Evolutionary conservation across 2,329 filamentous ascomycete species (phyloP).

Genomic region (Tolypocladium tropicale): DNA sequence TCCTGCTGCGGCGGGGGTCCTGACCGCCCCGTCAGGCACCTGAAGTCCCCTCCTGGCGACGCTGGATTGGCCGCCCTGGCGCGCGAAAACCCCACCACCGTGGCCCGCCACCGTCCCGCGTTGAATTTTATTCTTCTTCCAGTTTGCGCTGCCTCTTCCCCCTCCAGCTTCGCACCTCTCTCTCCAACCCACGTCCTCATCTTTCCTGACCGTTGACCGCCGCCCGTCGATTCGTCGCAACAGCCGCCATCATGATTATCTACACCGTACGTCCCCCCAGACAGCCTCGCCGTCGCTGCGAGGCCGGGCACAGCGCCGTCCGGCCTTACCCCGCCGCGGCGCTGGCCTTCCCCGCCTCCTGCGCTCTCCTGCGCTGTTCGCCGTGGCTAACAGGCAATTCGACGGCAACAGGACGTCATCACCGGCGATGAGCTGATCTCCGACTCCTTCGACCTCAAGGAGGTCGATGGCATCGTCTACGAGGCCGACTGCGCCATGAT

Average conservation of each 20-base stretch:
- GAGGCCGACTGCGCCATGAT: conserved; percentile 92
- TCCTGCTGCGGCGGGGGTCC: background rate
- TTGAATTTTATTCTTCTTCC: background rate
- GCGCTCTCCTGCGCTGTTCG: background rate
- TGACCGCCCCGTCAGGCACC: no score
- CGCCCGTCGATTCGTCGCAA: conserved; percentile 1
- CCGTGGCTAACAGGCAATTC: conserved; percentile 13
- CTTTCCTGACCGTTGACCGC: conserved; percentile 4
- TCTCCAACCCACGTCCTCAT: conserved; percentile 6
- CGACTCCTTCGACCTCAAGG: conserved; percentile 80
- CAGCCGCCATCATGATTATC: conserved; percentile 59
- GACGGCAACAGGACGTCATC: conserved; percentile 62
- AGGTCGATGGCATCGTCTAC: conserved; percentile 70
- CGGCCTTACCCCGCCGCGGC: conserved; percentile 9
- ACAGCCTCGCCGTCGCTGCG: background rate
- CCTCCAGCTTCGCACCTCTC: background rate
- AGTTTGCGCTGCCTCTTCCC: background rate
- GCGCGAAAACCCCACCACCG: background rate
- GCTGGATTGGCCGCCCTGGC: background rate
- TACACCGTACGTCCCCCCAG: conserved; percentile 45
- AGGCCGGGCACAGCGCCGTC: background rate
- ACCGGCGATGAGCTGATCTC: conserved; percentile 93
- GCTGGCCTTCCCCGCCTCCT: conserved; percentile 7
- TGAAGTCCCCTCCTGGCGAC: background rate
- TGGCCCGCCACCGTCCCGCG: background rate